These are phyloP conservation scores for Garcia nutans DNA, from an alignment of 345 rosid species.

Conservation along the genomic window DNA sequence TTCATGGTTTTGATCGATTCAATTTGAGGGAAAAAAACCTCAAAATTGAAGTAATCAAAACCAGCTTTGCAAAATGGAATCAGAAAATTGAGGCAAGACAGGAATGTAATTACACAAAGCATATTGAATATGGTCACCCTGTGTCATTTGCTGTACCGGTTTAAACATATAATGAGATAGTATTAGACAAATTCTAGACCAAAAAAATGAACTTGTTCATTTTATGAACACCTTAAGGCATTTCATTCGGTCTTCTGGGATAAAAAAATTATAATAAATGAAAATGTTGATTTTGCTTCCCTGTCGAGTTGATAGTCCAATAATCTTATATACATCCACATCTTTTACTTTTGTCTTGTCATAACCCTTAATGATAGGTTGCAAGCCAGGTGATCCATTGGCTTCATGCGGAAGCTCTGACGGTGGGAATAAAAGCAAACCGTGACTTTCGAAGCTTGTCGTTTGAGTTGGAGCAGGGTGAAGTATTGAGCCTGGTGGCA, in stretches of 20 bases:
- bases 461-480: conserved; percentile 82
- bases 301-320: neutral
- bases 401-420: conserved; percentile 87
- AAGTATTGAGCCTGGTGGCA: conserved; percentile 74
- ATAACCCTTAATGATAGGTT: conserved; percentile 42
- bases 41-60: neutral
- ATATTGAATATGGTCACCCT: neutral
- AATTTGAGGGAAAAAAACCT: too few relatives aligned
- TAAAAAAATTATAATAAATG: too few relatives aligned
- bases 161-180: neutral
- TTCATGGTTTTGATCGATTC: neutral
- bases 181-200: neutral
- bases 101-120: neutral
- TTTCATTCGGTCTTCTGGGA: too few relatives aligned
- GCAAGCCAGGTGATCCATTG: conserved; percentile 95
- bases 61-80: neutral
- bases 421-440: conserved; percentile 72
- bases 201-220: neutral
- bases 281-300: too few relatives aligned
- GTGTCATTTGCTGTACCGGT: neutral
- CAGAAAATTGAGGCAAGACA: neutral
- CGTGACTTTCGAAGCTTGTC: conserved; percentile 70
- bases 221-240: too few relatives aligned
- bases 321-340: neutral
- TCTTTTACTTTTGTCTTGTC: neutral